phyloP scores from a whole-genome alignment of 164 flowering plant species.

The Taxillus chinensis region DNA sequence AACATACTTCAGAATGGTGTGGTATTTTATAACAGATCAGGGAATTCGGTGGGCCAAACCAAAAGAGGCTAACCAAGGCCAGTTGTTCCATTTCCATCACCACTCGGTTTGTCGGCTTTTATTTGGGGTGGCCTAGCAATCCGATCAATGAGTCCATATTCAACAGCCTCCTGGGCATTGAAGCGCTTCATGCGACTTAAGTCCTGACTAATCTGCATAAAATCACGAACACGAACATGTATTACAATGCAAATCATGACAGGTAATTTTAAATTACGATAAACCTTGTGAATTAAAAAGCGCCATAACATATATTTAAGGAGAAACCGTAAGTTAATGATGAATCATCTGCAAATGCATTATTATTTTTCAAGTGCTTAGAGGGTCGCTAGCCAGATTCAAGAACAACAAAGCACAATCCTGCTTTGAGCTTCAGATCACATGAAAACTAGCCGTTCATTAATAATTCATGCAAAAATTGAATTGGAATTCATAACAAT shows the following conservation, averaged over 20 bases:
- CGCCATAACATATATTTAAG: no score
- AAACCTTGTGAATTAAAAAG: no score
- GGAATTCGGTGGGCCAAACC: neutral
- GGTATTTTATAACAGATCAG: neutral
- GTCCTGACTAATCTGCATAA: constrained; percentile 59
- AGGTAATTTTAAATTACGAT: no score
- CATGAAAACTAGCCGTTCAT: no score
- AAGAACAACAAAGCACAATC: no score
- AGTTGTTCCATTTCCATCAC: constrained; percentile 29
- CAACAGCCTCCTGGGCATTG: constrained; percentile 68
- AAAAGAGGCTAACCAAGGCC: constrained; percentile 38
- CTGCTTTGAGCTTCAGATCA: no score
- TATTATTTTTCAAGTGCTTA: no score
- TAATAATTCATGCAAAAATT: no score
- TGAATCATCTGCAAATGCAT: no score
- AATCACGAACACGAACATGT: constrained; percentile 1
- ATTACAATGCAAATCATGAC: neutral
- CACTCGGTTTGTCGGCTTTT: constrained; percentile 43
- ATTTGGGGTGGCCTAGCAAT: constrained; percentile 56
- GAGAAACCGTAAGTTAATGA: no score
- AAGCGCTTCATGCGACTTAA: constrained; percentile 50
- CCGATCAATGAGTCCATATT: constrained; percentile 84
- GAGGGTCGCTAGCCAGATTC: no score
- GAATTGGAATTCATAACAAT: no score
- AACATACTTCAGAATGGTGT: neutral